Base-by-base conservation (phyloP, 345 rosid species). In the Leavenworthia alabamica region DNA sequence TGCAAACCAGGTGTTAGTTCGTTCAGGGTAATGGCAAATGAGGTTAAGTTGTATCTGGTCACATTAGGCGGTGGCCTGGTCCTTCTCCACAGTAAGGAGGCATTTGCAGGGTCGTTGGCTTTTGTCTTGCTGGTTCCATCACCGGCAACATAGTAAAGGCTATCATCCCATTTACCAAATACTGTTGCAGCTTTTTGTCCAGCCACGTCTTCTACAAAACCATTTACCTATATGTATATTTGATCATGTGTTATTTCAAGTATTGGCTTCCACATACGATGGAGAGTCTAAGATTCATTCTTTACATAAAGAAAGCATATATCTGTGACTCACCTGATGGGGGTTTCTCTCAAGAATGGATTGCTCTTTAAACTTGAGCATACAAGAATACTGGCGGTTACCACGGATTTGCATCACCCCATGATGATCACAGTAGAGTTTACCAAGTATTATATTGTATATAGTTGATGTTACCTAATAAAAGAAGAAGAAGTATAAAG, bases 161-260 rank as follows among this genome's bases (percentile, higher is more conserved):
- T 79, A 70, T 93, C 97, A 68, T 90, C 86, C 99, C 99, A 94
- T 77, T 88, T 94, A 74, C 99, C 99, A 73, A 71, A 81, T 50
- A 94, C 16, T n/a, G 89, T 80, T 16, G 95, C 95, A 28, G 73
- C 82, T 64, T 84, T 94, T 60, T 73, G 58, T 14, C 92, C 92
- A 17, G 62, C 17, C 68, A 68, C 58, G 60, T 86, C 96, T 78
- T 90, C 97, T 55, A 94, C 88, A 74, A 76, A 78, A 43, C 99
- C 99, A 67, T 88, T 80, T 48, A 94, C 96, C 99, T 93, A 66
- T 9, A 10, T 26, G 24, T 11, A 37, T 31, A 47, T 31, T 31
- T 28, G 23, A 23, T 56, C 64, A 64, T 11, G 32, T 13, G 37
- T 57, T 71, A 65, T 40, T 48, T 31, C 45, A 48, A 29, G 52